Base-by-base conservation (phyloP, 2,329 filamentous ascomycete species). In the Hymenoscyphus albidus region DNA sequence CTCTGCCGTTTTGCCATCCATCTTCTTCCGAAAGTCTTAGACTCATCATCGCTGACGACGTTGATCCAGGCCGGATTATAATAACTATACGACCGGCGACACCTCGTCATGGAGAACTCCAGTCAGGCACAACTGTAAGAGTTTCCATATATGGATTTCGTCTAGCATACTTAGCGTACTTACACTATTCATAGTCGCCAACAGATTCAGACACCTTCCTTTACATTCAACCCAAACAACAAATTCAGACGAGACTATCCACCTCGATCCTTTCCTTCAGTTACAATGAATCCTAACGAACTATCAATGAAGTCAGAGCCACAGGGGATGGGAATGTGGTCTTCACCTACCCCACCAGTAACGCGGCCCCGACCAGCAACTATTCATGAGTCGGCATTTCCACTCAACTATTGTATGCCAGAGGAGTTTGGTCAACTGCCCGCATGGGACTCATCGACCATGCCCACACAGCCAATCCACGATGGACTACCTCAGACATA, bases 301-400 rank as follows among this genome's bases (percentile, higher is more conserved):
- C 77, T 83, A 72, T 74, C 80, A 62, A 72, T 74, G 59, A 81
- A 82, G 74, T 74, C 77, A 55, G 84, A 86, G 70, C 76, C 77
- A 59, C 77, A 83, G 73, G 74, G 77, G 32, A 76, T 80, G 44
- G 80, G 79, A 40, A 76, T 82, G 70, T 87, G 84, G 84, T 82
- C 83, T 64, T 83, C 83, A 59, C 82, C 85, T 9, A 80, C 83
- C 51, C 81, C 83, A 62, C 70, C 68, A 58, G 76, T 80, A 65
- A 74, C 80, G 70, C 79, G 82, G 67, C 82, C 81, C 58, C 80
- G 84, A 48, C 84, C 85, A 62, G 82, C 82, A 55, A 85, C 84
- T 48, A 86, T 87, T 64, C 84, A 87, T 69, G 85, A 86, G 72
- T 73, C 74, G 51, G 83, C 82, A 61, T 86, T 87, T 72, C 83